Evolutionary conservation across 2,329 filamentous ascomycete genomes (phyloP).

Genomic region (Dendrostoma leiphaemia): DNA sequence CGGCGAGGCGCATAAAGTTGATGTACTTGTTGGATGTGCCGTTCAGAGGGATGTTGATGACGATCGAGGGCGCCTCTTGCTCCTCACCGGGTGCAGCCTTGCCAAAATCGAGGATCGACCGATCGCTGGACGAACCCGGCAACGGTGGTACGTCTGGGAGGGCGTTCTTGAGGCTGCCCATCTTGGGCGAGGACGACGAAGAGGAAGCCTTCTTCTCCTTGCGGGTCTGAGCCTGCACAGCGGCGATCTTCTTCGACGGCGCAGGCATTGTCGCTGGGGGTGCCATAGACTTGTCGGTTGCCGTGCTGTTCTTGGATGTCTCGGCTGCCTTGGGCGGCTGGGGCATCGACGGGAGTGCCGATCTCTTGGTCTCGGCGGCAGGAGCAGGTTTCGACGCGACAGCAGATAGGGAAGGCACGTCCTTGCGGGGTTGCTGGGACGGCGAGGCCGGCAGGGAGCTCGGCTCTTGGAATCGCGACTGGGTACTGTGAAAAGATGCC

Average conservation of each 20-base stretch:
- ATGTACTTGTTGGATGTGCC: constrained; percentile 86
- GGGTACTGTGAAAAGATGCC: constrained; percentile 31
- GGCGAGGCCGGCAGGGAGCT: constrained; percentile 30
- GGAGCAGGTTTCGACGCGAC: constrained; percentile 24
- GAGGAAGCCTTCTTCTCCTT: constrained; percentile 37
- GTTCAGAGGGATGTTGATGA: constrained; percentile 77
- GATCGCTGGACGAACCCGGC: constrained; percentile 38
- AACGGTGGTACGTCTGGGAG: constrained; percentile 31
- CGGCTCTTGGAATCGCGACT: constrained; percentile 28
- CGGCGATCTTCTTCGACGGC: constrained; percentile 42
- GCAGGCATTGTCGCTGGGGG: constrained; percentile 23
- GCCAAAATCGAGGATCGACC: constrained; percentile 62
- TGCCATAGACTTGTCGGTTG: constrained; percentile 9
- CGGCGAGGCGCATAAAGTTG: constrained; percentile 91
- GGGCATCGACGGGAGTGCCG: constrained; percentile 33
- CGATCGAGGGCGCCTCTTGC: constrained; percentile 68
- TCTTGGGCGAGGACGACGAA: constrained; percentile 48
- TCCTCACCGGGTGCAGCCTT: constrained; percentile 59
- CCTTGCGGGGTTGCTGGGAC: constrained; percentile 25
- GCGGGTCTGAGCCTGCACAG: constrained; percentile 44
- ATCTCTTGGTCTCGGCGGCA: constrained; percentile 32
- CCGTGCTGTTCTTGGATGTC: constrained; percentile 20
- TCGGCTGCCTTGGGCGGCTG: constrained; percentile 20
- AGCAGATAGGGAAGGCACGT: constrained; percentile 23
- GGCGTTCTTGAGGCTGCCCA: constrained; percentile 47